phyloP scores from a whole-genome alignment of 73 alveolate species.

The Symbiodinium natans region DNA sequence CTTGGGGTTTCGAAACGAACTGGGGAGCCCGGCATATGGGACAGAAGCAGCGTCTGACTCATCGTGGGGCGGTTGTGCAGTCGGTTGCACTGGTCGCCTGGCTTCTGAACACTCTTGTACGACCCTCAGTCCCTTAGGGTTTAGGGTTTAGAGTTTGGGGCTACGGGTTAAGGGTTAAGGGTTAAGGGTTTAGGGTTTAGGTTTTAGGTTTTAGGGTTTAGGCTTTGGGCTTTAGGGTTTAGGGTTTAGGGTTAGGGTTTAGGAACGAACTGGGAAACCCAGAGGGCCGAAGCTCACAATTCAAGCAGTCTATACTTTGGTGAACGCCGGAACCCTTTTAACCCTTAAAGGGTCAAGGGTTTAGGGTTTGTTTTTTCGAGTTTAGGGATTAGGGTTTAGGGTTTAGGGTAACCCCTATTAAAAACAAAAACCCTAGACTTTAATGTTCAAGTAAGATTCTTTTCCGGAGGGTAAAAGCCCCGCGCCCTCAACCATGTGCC shows the following conservation, averaged over 20 bases:
- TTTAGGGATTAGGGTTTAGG: too few species aligned
- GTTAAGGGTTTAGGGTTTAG: background rate
- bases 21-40: slow-evolving; percentile 96
- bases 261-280: too few species aligned
- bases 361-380: too few species aligned
- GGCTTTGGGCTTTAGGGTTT: background rate
- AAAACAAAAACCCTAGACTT: too few species aligned
- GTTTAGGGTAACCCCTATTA: too few species aligned
- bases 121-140: background rate
- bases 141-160: background rate
- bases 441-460: background rate
- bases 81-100: slow-evolving; percentile 99
- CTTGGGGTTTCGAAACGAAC: too few species aligned
- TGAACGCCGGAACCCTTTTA: too few species aligned
- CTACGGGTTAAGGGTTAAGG: background rate
- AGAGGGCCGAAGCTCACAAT: too few species aligned
- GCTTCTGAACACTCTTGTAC: background rate
- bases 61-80: slow-evolving; percentile 99
- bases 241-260: background rate
- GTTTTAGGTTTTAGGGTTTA: background rate
- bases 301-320: too few species aligned
- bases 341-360: too few species aligned
- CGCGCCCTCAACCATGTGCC: background rate
- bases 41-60: slow-evolving; percentile 98
- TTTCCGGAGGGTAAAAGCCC: too few species aligned